Evolutionary conservation across 1,284 basidiomycete genomes (phyloP), one percentile per base, ranked within the genome.

Genomic region (Sanguinoderma infundibulare): DNA sequence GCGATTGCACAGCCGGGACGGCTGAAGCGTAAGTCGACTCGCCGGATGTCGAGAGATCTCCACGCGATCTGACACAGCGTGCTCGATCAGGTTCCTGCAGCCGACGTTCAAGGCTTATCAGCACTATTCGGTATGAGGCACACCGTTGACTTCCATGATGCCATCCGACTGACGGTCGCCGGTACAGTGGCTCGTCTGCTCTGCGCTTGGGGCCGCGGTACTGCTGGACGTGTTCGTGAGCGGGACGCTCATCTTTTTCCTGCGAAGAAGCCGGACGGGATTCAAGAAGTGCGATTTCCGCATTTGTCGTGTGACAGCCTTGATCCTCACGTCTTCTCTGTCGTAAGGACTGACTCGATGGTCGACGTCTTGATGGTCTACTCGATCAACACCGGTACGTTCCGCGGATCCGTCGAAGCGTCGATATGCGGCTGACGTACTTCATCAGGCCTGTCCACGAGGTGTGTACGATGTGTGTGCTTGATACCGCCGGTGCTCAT

Each of bases 371-470:
- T 60, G 17, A 60, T 55, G 34, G 52, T 60, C 7, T 60, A 60
- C 39, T 42, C 44, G 3, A 60, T 60, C 53, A 60, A 60, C 17
- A 60, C 58, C 0, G 58, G 58, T 55, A 34, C 10, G 57, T 42
- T 14, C 36, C 6, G 8, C 12, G 3, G 17, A n/a, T n/a, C n/a
- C n/a, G n/a, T n/a, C n/a, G n/a, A n/a, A n/a, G n/a, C n/a, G n/a
- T n/a, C n/a, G n/a, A n/a, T n/a, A n/a, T n/a, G n/a, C n/a, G n/a
- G n/a, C n/a, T n/a, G n/a, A n/a, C n/a, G n/a, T n/a, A n/a, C n/a
- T n/a, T n/a, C n/a, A n/a, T n/a, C n/a, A 58, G 57, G 51, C 17
- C 51, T 59, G 7, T 58, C 52, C 15, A 53, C 51, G 5, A 53
- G 42, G 22, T n/a, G n/a, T n/a, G n/a, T n/a, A n/a, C n/a, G n/a